Percentiles rank a stretch among this genome's conserved stretches.
These are phyloP conservation scores for Venturia aucupariae DNA, from an alignment of 2,329 filamentous ascomycete genomes.

Conservation along the genomic window DNA sequence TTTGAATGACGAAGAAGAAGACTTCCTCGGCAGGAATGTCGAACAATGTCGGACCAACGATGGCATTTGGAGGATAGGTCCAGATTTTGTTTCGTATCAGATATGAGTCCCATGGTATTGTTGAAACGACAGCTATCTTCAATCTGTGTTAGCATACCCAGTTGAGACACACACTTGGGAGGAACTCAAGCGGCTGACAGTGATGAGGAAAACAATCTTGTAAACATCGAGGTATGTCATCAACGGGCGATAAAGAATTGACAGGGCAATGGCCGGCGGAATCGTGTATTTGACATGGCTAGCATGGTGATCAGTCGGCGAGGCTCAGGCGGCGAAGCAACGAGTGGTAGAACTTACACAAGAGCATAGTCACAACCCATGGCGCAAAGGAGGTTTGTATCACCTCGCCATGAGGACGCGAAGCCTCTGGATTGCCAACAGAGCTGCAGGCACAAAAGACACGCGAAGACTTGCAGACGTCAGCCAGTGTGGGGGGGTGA, in stretches of 20 bases:
- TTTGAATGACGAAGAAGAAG: constrained; percentile 71
- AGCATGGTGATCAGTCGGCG: constrained; percentile 1
- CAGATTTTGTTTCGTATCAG: constrained; percentile 59
- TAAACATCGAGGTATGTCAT: constrained; percentile 53
- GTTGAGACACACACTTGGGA: not conserved
- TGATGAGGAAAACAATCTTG: constrained; percentile 51
- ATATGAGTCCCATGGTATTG: constrained; percentile 70
- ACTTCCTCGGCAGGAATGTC: constrained; percentile 63
- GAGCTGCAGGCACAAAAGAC: not conserved
- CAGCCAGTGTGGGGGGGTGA: not conserved
- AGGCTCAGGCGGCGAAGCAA: not conserved
- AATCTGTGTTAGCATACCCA: not conserved
- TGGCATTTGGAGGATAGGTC: constrained; percentile 58
- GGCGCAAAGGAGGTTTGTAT: constrained; percentile 17
- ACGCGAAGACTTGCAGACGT: not conserved
- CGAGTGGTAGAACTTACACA: constrained; percentile 41
- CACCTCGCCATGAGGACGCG: not conserved
- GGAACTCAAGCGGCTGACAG: constrained; percentile 27
- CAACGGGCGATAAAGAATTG: constrained; percentile 51
- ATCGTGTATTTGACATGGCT: constrained; percentile 61
- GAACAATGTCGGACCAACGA: constrained; percentile 53
- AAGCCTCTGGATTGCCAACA: not conserved
- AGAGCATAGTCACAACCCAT: constrained; percentile 55
- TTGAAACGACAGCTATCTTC: constrained; percentile 55
- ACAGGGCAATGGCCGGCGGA: constrained; percentile 51